These are phyloP conservation scores for Monosporascus sp. DNA, from an alignment of 2,329 filamentous ascomycete species.

Conservation along the genomic window DNA sequence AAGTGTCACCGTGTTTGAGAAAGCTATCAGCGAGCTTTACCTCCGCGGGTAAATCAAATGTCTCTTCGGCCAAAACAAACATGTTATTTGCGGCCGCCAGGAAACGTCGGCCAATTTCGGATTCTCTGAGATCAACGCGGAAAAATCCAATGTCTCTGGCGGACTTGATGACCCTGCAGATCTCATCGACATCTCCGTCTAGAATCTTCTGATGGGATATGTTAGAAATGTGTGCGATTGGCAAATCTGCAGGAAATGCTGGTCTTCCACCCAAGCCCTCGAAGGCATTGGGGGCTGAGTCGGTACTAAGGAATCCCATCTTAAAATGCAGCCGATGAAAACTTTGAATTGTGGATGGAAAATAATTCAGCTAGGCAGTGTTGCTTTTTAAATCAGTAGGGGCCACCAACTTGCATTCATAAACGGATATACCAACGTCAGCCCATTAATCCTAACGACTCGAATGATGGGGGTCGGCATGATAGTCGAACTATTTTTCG, in stretches of 20 bases:
- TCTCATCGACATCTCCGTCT: constrained; percentile 7
- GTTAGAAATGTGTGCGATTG: constrained; percentile 8
- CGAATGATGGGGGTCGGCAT: constrained; percentile 1
- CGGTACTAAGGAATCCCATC: constrained; percentile 2
- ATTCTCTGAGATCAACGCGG: constrained; percentile 9
- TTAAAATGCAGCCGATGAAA: neutral
- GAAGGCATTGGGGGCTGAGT: constrained; percentile 4
- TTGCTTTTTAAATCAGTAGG: neutral
- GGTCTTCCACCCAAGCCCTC: constrained; percentile 1
- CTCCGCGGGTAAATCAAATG: constrained; percentile 7
- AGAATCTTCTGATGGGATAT: constrained; percentile 9
- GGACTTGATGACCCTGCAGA: constrained; percentile 7
- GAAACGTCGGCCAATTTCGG: constrained; percentile 5
- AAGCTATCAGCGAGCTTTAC: constrained; percentile 10
- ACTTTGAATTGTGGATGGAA: neutral
- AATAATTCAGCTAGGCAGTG: neutral
- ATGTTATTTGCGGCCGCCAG: constrained; percentile 8
- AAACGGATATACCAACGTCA: neutral
- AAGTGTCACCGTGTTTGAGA: constrained; percentile 9
- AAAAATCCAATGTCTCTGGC: constrained; percentile 9
- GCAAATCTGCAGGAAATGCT: constrained; percentile 5
- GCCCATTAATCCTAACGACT: neutral
- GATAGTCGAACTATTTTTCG: constrained; percentile 4
- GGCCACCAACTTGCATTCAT: neutral
- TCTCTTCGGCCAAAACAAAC: constrained; percentile 8